Evolutionary conservation across 345 rosid genomes (phyloP).

Genomic region (Psidium friedrichsthalianum): DNA sequence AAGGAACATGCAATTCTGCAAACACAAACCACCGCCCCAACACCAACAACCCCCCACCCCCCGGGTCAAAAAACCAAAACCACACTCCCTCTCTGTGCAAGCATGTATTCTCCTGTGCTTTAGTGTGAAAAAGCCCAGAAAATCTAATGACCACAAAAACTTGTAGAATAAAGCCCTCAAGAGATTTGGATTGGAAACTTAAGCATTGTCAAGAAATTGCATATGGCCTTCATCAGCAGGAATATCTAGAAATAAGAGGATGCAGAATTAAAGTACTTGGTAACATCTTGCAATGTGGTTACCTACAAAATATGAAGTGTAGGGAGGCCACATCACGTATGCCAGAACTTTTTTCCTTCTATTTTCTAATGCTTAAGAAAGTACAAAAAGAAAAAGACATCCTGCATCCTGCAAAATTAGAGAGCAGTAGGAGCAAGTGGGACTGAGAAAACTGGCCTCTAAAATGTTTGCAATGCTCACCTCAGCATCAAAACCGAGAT

Average conservation of each 20-base stretch:
- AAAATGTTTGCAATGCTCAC: conserved; percentile 8
- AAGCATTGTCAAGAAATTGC: neutral
- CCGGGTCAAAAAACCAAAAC: too few relatives aligned
- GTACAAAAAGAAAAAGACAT: neutral
- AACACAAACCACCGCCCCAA: too few relatives aligned
- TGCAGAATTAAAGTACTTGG: neutral
- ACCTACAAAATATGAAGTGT: neutral
- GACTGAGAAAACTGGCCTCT: neutral
- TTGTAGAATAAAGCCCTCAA: neutral
- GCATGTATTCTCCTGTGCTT: neutral
- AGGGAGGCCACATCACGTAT: neutral
- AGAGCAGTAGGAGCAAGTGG: neutral
- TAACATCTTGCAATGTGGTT: neutral
- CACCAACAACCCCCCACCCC: too few relatives aligned
- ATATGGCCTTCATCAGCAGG: neutral
- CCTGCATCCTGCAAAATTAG: neutral
- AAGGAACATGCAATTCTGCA: neutral
- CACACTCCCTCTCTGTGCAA: neutral
- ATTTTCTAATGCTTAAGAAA: neutral
- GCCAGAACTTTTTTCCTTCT: neutral
- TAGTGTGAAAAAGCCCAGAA: neutral
- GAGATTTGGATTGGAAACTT: neutral
- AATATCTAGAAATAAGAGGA: neutral
- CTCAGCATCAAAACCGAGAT: conserved; percentile 80
- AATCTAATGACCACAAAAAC: neutral